Evolutionary conservation across 495 filamentous ascomycete species (phyloP), one percentile per base, ranked within the genome.

Genomic region (Penicillium waksmanii): DNA sequence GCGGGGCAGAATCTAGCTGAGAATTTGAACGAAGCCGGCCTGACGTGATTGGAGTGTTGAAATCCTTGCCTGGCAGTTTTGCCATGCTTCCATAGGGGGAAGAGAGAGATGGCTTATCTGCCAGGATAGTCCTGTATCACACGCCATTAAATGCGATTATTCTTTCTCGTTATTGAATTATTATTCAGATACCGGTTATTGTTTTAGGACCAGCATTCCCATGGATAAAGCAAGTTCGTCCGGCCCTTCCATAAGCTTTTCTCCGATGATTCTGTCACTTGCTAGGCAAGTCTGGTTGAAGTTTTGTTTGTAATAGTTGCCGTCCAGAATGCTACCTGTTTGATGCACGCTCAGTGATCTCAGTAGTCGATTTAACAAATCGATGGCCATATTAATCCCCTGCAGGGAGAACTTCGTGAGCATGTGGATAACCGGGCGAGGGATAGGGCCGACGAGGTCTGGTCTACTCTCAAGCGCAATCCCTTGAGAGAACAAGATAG

Each of bases 161-260:
- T 31, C 6, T 7, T 31, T 31, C 6, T 31, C 1, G 6, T 31
- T 8, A 31, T 31, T n/a, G 5, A 38, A 12, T 6, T 38, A 38
- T 38, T 38, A 38, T 38, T 0, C 11, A 12, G 15, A 13, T n/a
- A 38, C 12, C 2, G 11, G 11, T n/a, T 12, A 13, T 31, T 19
- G 5, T 48, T 12, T 27, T 48, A 48, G 23, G n/a, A 17, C 60
- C 38, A 66, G 60, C 47, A 60, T 66, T 11, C 63, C 63, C 63
- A 66, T 66, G 5, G 63, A 66, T 38, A 66, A 42, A 2, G 59
- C 56, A 53, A 66, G 35, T 27, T 60, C 53, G 60, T 66, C 63
- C 33, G 61, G 56, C 53, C 47, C 56, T 44, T 62, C 50, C 15
- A 58, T 15, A 7, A 56, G 46, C 9, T 35, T 43, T 19, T 15